Evolutionary conservation across 805 yeast genomes (phyloP), one percentile per base, ranked within the genome.

Genomic region (Kluyveromyces starmeri): DNA sequence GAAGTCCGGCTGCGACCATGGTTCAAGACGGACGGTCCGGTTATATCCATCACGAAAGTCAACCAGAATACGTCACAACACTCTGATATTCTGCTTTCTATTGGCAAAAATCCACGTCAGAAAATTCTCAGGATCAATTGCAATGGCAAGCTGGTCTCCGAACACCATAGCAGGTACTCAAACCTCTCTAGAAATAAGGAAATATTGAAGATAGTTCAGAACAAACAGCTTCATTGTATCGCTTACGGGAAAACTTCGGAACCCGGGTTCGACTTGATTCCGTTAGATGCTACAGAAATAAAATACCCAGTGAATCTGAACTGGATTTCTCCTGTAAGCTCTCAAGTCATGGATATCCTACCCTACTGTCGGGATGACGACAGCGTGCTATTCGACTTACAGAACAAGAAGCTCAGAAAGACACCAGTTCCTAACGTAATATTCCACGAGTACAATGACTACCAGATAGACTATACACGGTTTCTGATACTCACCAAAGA

Each of bases 131-230:
- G 10, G 6, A n/a, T 30, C 3, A 14, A 20, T 20, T 12, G 11
- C n/a, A 20, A 14, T 5, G 33, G 33, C 8, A 21, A 7, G 11
- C 9, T 30, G 3, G 13, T 21, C 16, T 10, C 15, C 9, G 12
- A 30, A 20, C 22, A 13, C 22, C 33, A 19, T 7, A 30, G 20
- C 11, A 30, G 33, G 12, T 30, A 15, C 16, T 30, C 33, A 10
- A 30, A 30, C 19, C 22, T 30, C 5, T 30, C 33, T 9, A 30
- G 13, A 16, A 30, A 30, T 18, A 30, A 30, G n/a, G 33, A 30
- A 20, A 15, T 30, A 22, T 5, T 30, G 16, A 14, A 16, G 8
- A n/a, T 14, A 8, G 10, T 30, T 4, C 20, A n/a, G 11, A 19
- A 20, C 16, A n/a, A 20, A 10, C 26, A 30, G 15, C 6, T 11